A percentile compares a stretch with the other conserved stretches of the same genome.
These are phyloP conservation scores for Trapa incisa DNA, from an alignment of 345 rosid species.

Conservation along the genomic window DNA sequence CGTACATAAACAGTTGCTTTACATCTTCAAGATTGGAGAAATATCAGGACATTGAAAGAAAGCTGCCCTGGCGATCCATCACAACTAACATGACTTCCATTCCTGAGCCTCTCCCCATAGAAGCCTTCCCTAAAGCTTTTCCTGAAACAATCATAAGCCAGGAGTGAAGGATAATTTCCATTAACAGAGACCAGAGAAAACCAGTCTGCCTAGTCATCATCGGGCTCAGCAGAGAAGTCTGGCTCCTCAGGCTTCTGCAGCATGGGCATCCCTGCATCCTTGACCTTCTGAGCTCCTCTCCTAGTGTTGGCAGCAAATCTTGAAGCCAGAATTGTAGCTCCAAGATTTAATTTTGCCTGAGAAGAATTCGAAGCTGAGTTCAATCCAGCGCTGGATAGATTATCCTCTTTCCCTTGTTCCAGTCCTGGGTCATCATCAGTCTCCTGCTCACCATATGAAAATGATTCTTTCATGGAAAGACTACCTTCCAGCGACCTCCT, in stretches of 20 bases:
- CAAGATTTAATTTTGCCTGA: slow-evolving; percentile 43
- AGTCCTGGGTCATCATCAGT: slow-evolving; percentile 4
- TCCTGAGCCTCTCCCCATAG: background rate
- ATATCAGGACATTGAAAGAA: background rate
- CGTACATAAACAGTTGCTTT: background rate
- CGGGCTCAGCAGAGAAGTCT: slow-evolving; percentile 54
- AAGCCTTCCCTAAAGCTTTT: background rate
- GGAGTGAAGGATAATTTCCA: background rate
- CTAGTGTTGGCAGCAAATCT: slow-evolving; percentile 84
- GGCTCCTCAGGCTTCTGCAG: slow-evolving; percentile 83
- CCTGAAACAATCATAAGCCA: background rate
- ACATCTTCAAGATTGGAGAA: slow-evolving; percentile 1
- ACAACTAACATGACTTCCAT: background rate
- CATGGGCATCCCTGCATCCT: slow-evolving; percentile 53
- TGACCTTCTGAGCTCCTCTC: slow-evolving; percentile 61
- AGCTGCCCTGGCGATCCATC: background rate
- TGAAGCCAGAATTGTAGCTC: slow-evolving; percentile 59
- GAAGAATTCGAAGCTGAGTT: slow-evolving; percentile 22
- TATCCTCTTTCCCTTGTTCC: slow-evolving; percentile 12
- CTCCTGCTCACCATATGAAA: slow-evolving; percentile 16
- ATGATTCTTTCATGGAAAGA: slow-evolving; percentile 38
- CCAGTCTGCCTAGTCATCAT: slow-evolving; percentile 22
- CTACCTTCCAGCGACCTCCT: slow-evolving; percentile 41
- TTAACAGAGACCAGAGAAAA: background rate
- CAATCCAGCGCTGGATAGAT: slow-evolving; percentile 2